Base-by-base conservation (phyloP, 345 rosid species). In the Capsella bursapastoris region DNA sequence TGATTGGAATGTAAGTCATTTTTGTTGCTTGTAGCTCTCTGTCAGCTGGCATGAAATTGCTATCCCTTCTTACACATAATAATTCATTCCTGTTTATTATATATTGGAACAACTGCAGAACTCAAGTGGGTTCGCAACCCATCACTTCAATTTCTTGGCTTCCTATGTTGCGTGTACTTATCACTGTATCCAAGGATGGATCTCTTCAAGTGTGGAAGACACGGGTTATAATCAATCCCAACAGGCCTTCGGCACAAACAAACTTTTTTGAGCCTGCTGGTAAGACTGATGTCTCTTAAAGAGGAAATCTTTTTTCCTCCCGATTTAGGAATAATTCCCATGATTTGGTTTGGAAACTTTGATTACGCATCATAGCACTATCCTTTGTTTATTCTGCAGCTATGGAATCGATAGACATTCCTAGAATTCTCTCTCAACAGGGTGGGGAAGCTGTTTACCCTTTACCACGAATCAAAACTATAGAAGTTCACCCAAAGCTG, bases 361-460 rank as follows among this genome's bases (percentile, higher is more conserved):
- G 40, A 15, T 64, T 58, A 65, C 34, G 35, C 34, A 47, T 22
- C 57, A 18, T 64, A 65, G 16, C 68, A 47, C 41, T 65, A 45
- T 65, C 49, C 11, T 71, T 49, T 37, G 22, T 53, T 64, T 84
- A 28, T 40, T 50, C 60, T 85, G 75, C 89, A 92, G 99, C 93
- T 66, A 92, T 90, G 75, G 99, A 92, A 69, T 79, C 91, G 50
- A 82, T 92, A 62, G 97, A 95, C 80, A 81, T 95, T 60, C 98
- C 97, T 74, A 84, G 86, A 64, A 81, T 95, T 85, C 86, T 95
- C 68, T 92, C 94, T 70, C 97, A 92, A 78, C 93, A 92, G 83
- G 97, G 96, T 65, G 99, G 98, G 68, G 99, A 95, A 86, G 79
- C 99, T 49, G 94, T 95, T 71, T 95, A 92, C 79, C 97, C 97